Evolutionary conservation across 2,329 filamentous ascomycete genomes (phyloP).

Genomic region (Monilinia fructicola): DNA sequence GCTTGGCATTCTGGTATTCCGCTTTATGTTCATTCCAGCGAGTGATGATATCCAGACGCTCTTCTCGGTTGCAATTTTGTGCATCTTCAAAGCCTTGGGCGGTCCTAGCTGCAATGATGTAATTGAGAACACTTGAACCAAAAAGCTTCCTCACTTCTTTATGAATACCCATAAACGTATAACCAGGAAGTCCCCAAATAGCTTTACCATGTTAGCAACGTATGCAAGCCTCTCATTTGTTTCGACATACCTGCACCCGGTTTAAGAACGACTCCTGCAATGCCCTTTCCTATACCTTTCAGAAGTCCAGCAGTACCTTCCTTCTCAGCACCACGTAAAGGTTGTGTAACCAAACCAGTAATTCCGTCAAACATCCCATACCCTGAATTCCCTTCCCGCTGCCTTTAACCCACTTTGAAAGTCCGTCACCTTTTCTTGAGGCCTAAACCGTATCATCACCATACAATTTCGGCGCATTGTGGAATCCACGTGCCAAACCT

Average conservation of each 20-base stretch:
- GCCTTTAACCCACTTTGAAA: conserved; percentile 73
- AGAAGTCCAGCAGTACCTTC: conserved; percentile 65
- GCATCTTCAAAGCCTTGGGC: conserved; percentile 72
- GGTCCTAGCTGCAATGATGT: conserved; percentile 75
- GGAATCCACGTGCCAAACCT: conserved; percentile 79
- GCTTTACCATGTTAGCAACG: conserved; percentile 43
- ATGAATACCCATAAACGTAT: conserved; percentile 79
- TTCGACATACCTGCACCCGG: conserved; percentile 67
- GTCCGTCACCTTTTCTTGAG: conserved; percentile 75
- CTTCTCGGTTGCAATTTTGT: conserved; percentile 52
- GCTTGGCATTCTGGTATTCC: conserved; percentile 43
- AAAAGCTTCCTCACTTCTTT: conserved; percentile 72
- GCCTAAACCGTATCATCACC: conserved; percentile 76
- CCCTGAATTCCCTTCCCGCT: conserved; percentile 73
- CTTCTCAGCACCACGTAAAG: conserved; percentile 66
- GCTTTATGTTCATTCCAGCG: conserved; percentile 48
- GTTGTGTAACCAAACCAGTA: conserved; percentile 77
- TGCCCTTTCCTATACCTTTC: conserved; percentile 79
- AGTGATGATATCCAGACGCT: conserved; percentile 62
- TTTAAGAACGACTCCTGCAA: conserved; percentile 79
- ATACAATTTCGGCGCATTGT: conserved; percentile 83
- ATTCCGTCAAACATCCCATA: conserved; percentile 80
- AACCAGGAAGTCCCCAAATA: conserved; percentile 72
- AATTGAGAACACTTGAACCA: conserved; percentile 70
- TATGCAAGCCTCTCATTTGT: background rate